Base-by-base conservation (phyloP, 305 asterid species). In the Solanum hybrid region DNA sequence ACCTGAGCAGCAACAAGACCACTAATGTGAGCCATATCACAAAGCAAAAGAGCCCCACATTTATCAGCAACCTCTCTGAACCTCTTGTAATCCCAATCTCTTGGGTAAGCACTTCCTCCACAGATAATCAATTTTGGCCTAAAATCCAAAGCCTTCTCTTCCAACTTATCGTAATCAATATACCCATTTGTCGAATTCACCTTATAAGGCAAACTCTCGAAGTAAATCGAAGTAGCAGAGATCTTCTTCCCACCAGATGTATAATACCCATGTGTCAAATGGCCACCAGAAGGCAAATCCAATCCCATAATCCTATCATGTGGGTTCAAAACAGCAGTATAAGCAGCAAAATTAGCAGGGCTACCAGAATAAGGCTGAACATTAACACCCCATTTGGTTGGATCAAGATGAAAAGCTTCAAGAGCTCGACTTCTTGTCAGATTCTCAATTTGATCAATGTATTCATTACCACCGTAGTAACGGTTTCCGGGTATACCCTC, bases 1-100 rank as follows among this genome's bases (percentile, higher is more conserved):
- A 97, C 98, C 98, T 96, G 97, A 94, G 99, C 99, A 91, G 99
- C 99, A 90, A 97, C 99, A 89, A 97, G 98, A 76, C 99, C 99
- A 90, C 99, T 97, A 32, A 97, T 97, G 86, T 97, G 99, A 83
- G 99, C 98, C 99, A 97, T 97, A 87, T 97, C 99, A 89, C 99
- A 96, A 31, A 96, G 98, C 96, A 97, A 93, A 32, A 96, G 96
- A 3, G 99, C 98, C 2, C 98, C 98, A 89, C 94, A 92, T 92
- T 97, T 96, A 79, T 95, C 98, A 10, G 98, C 98, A 89, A 97
- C 86, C 79, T 92, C 95, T 81, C 93, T 93, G 45, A 96, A 94
- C 89, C 94, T 93, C 94, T 95, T 95, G 92, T 96, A 97, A 92
- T 97, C 99, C 98, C 99, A 97, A 68, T 96, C 98, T 90, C 99